A percentile compares a stretch with the other conserved stretches of the same genome.
Evolutionary conservation across 805 yeast genomes (phyloP).

Genomic region (Sugiyamaella floridensis): DNA sequence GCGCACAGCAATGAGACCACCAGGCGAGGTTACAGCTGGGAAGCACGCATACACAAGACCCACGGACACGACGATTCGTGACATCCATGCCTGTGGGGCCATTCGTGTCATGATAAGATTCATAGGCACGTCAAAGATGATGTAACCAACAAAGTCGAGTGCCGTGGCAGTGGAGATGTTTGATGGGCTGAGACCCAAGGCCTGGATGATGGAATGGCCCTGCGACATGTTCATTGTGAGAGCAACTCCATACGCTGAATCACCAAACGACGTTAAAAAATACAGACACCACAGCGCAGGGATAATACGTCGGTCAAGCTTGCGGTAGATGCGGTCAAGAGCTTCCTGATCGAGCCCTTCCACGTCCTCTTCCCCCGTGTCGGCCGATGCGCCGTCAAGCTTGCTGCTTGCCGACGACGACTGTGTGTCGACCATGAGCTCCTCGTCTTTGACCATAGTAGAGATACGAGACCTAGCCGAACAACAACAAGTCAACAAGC

Average conservation of each 20-base stretch:
- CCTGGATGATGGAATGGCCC: constrained; percentile 54
- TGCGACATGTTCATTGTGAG: constrained; percentile 64
- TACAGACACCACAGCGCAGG: constrained; percentile 79
- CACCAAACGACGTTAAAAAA: constrained; percentile 72
- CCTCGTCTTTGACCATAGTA: too few species aligned
- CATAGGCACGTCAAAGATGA: constrained; percentile 83
- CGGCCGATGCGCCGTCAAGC: neutral
- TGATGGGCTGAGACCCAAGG: constrained; percentile 46
- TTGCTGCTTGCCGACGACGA: neutral
- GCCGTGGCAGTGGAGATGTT: constrained; percentile 72
- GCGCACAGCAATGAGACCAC: constrained; percentile 64
- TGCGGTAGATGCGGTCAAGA: constrained; percentile 38
- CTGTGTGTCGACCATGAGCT: too few species aligned
- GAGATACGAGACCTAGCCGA: too few species aligned
- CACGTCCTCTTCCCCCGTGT: neutral
- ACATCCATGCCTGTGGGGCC: constrained; percentile 79
- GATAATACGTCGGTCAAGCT: constrained; percentile 62
- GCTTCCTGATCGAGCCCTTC: constrained; percentile 12
- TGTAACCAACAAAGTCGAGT: constrained; percentile 73
- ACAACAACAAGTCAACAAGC: too few species aligned
- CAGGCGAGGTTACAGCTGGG: constrained; percentile 46
- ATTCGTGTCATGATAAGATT: constrained; percentile 75
- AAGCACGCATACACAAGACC: constrained; percentile 76
- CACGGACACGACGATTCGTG: constrained; percentile 68
- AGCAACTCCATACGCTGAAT: constrained; percentile 69